Percentiles rank a stretch among this genome's conserved stretches.
These are phyloP conservation scores for Phytophthora ramorum DNA, from an alignment of 352 stramenopile species.

Conservation along the genomic window DNA sequence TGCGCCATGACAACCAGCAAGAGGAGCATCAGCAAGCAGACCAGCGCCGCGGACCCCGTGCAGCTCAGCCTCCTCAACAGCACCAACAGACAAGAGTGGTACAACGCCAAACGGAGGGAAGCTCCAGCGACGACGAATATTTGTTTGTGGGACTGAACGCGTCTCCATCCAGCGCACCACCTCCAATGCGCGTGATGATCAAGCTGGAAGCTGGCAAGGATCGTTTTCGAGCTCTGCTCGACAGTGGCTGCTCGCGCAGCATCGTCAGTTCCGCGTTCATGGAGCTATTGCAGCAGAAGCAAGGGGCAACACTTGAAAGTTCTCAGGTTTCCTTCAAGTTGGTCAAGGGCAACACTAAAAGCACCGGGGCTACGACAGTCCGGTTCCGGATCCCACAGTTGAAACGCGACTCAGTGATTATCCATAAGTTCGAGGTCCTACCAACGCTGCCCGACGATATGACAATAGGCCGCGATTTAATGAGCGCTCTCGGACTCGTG, in stretches of 20 bases:
- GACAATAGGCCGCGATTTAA: conserved; percentile 1
- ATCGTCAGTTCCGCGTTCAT: conserved; percentile 7
- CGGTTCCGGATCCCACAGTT: conserved; percentile 2
- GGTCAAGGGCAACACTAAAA: not conserved
- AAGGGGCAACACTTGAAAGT: not conserved
- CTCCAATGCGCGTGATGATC: no score
- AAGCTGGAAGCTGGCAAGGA: no score
- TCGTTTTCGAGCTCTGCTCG: no score
- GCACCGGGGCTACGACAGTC: not conserved
- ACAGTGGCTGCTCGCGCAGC: conserved; percentile 7
- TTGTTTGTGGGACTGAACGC: no score
- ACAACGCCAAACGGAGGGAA: no score
- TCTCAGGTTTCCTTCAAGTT: conserved; percentile 5
- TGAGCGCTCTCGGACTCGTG: conserved; percentile 4
- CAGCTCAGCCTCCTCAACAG: no score
- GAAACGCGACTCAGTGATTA: conserved; percentile 11
- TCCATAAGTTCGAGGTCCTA: conserved; percentile 14
- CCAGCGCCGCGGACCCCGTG: no score
- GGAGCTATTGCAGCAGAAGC: not conserved
- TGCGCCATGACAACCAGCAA: no score
- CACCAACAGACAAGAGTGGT: no score
- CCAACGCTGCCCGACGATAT: not conserved
- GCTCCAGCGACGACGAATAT: no score
- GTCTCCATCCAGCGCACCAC: no score
- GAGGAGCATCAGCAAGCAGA: no score